Conservation (phyloP, 2,329 filamentous ascomycete species). For the Monosporascus sp. region DNA sequence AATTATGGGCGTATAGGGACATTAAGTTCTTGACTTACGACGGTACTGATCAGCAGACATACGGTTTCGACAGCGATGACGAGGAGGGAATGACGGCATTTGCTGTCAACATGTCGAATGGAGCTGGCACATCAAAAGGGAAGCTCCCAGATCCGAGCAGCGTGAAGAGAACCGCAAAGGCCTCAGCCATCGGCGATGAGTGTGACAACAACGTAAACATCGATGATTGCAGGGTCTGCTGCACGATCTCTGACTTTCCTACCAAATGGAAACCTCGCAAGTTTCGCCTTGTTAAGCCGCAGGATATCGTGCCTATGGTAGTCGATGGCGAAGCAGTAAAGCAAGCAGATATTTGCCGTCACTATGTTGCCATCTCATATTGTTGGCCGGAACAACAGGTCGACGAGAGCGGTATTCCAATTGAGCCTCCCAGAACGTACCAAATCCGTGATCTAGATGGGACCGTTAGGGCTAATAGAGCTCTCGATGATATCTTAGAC, state of each 20-base stretch:
- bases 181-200: background rate
- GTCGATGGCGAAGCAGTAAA: background rate
- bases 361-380: slow-evolving; percentile 6
- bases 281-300: slow-evolving; percentile 1
- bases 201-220: background rate
- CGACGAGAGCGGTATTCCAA: background rate
- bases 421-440: background rate
- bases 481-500: slow-evolving; percentile 3
- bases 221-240: slow-evolving; percentile 1
- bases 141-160: too few relatives aligned
- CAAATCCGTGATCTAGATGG: slow-evolving; percentile 3
- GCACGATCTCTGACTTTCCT: slow-evolving; percentile 1
- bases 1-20: slow-evolving; percentile 1
- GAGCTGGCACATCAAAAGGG: too few relatives aligned
- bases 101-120: slow-evolving; percentile 1
- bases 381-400: slow-evolving; percentile 2
- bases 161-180: background rate
- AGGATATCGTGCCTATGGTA: background rate
- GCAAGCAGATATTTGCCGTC: background rate
- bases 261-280: background rate
- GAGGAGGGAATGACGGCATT: slow-evolving; percentile 3
- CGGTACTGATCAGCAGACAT: background rate
- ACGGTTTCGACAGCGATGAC: slow-evolving; percentile 5
- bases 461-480: background rate
- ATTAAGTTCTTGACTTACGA: slow-evolving; percentile 4